Evolutionary conservation across 805 yeast species (phyloP), one percentile per base, ranked within the genome.

Genomic region (Candida gorgasii): DNA sequence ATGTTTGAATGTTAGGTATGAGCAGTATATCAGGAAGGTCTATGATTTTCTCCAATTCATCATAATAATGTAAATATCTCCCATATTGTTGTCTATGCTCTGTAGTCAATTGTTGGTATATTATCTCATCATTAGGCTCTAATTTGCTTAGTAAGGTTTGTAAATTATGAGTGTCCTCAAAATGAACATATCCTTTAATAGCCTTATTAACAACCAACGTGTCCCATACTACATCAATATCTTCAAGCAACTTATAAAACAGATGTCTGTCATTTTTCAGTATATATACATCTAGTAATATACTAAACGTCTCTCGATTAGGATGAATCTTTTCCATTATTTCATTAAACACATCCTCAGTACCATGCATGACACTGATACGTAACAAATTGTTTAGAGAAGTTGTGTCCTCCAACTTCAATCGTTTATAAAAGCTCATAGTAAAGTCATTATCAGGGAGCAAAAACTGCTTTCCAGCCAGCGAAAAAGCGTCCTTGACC

Each of bases 331-430:
- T 40, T 13, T 16, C 31, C 13, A 44, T 16, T 6, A 67, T 52
- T 18, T 59, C 63, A 4, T 51, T 44, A 6, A 59, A 49, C 0
- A 65, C 52, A 1, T 46, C 47, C 11, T 39, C 38, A 20, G 57
- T 44, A 2, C 52, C 43, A 45, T 68, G 67, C 40, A 68, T 50
- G 6, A 63, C 47, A 51, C 52, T 29, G 39, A 52, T 36, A 23
- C 47, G 19, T n/a, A 49, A 19, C 12, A 46, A 22, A 29, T 36
- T 43, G 19, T 49, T 49, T 37, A 46, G 38, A 5, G 47, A 36
- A 11, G 26, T 36, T 5, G 43, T 34, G 30, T 49, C 48, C 3
- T 24, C 13, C 8, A 46, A 14, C 15, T 41, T 43, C 14, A 57
- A 48, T 40, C 50, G 54, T 12, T 45, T 39, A 44, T 55, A 62